These are phyloP conservation scores for Chlorophyllum brunneum DNA, from an alignment of 768 basidiomycete species.

Conservation along the genomic window DNA sequence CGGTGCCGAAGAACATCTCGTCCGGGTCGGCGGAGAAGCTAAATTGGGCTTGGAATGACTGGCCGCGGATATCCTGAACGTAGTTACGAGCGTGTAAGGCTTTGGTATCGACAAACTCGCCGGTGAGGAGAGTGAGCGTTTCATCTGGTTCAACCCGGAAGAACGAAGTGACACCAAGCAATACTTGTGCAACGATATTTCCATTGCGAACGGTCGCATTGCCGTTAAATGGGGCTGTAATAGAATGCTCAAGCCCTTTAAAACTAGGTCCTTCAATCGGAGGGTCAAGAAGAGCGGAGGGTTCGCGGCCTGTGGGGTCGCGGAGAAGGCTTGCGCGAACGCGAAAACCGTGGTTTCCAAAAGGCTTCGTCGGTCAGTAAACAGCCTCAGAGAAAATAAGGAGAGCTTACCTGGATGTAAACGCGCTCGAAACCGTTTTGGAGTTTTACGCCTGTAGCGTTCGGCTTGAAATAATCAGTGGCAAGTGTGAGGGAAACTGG, in stretches of 20 bases:
- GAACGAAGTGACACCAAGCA: constrained; percentile 25
- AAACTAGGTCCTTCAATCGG: constrained; percentile 31
- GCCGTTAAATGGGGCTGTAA: constrained; percentile 24
- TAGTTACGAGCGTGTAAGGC: constrained; percentile 26
- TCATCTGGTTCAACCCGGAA: constrained; percentile 26
- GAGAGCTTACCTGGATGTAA: constrained; percentile 25
- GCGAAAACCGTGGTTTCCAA: constrained; percentile 32
- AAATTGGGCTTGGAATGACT: constrained; percentile 29
- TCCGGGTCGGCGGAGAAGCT: constrained; percentile 27
- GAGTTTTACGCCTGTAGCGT: constrained; percentile 29
- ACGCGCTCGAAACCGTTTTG: constrained; percentile 33
- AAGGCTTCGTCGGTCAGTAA: constrained; percentile 22
- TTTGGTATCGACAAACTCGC: constrained; percentile 30
- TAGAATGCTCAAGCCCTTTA: constrained; percentile 26
- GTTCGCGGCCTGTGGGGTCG: constrained; percentile 31
- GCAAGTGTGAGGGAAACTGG: constrained; percentile 3
- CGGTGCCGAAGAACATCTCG: constrained; percentile 33
- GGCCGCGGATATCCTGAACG: constrained; percentile 27
- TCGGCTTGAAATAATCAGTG: constrained; percentile 20
- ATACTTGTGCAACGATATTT: constrained; percentile 24
- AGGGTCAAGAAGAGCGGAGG: constrained; percentile 31
- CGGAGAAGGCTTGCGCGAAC: constrained; percentile 31
- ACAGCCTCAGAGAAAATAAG: not conserved
- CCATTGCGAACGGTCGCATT: constrained; percentile 30
- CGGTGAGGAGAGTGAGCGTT: constrained; percentile 22